Conservation (phyloP, 805 yeast species). For the Metschnikowia sp. region DNA sequence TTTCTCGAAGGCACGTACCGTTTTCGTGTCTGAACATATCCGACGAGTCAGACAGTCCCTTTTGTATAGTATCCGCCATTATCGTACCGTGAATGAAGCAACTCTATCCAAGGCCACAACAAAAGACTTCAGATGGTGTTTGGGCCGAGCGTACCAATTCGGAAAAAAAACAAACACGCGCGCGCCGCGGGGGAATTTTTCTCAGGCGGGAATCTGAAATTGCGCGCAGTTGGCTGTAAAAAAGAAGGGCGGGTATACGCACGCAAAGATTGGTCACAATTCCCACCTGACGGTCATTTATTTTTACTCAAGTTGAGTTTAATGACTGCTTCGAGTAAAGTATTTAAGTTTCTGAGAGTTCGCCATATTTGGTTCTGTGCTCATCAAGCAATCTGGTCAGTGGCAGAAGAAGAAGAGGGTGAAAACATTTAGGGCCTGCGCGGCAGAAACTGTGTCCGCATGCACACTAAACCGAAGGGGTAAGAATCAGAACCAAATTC, state of each 20-base stretch:
- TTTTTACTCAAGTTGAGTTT: no score
- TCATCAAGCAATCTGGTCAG: no score
- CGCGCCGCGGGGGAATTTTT: slow-evolving; percentile 1
- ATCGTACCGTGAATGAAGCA: background rate
- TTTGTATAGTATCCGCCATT: background rate
- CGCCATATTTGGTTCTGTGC: no score
- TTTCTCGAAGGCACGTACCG: slow-evolving; percentile 19
- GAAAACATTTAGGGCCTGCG: no score
- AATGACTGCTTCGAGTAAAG: no score
- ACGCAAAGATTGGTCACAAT: background rate
- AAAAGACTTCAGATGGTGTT: slow-evolving; percentile 1
- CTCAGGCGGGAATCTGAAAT: background rate
- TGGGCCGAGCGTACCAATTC: slow-evolving; percentile 3
- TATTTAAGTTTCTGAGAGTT: no score
- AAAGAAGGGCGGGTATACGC: background rate
- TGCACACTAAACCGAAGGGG: no score
- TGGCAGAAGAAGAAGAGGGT: no score
- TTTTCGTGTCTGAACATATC: slow-evolving; percentile 27
- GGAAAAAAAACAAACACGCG: slow-evolving; percentile 7
- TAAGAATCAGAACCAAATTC: no score
- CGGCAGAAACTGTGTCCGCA: no score
- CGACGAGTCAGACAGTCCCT: background rate
- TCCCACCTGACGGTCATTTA: no score
- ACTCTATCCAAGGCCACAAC: background rate
- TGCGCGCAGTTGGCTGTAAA: no score